A percentile compares a stretch with the other conserved stretches of the same genome.
phyloP scores from a whole-genome alignment of 225 moss, liverwort and hornwort species.

The Sphagnum tenellum region DNA sequence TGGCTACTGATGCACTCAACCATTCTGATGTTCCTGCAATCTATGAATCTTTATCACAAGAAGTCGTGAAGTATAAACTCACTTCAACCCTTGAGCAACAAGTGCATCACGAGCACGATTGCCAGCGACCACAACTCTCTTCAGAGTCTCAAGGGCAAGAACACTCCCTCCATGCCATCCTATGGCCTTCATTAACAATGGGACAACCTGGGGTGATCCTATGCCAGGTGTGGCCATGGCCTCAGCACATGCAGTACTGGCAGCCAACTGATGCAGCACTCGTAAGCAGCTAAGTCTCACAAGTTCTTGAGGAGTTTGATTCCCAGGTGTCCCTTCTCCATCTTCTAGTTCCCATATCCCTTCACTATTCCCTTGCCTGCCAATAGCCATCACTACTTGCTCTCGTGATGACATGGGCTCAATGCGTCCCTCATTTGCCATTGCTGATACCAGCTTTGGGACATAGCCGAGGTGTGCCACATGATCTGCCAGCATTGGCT shows the following conservation, averaged over 20 bases:
- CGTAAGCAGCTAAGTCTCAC: constrained; percentile 83
- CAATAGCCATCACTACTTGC: constrained; percentile 24
- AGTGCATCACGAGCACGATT: constrained; percentile 93
- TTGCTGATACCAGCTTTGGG: constrained; percentile 85
- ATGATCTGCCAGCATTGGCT: constrained; percentile 88
- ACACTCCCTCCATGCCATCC: constrained; percentile 97
- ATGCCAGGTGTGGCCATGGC: constrained; percentile 96
- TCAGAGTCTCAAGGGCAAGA: constrained; percentile 81
- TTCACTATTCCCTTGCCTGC: constrained; percentile 19
- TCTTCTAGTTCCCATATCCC: constrained; percentile 53
- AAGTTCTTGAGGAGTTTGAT: constrained; percentile 75
- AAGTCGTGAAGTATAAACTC: constrained; percentile 10
- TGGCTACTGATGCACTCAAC: too few species aligned
- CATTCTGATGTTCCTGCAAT: too few species aligned
- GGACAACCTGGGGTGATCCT: constrained; percentile 84
- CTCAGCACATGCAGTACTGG: constrained; percentile 91
- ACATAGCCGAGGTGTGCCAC: constrained; percentile 90
- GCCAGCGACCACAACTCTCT: constrained; percentile 84
- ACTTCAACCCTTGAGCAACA: constrained; percentile 93
- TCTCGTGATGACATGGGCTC: constrained; percentile 53
- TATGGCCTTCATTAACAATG: constrained; percentile 92
- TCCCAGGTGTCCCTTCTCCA: constrained; percentile 44
- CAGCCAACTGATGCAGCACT: constrained; percentile 88
- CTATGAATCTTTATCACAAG: too few species aligned
- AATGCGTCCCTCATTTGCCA: constrained; percentile 90